phyloP scores from a whole-genome alignment of 768 basidiomycete species.

The Mycena albidolilacea region DNA sequence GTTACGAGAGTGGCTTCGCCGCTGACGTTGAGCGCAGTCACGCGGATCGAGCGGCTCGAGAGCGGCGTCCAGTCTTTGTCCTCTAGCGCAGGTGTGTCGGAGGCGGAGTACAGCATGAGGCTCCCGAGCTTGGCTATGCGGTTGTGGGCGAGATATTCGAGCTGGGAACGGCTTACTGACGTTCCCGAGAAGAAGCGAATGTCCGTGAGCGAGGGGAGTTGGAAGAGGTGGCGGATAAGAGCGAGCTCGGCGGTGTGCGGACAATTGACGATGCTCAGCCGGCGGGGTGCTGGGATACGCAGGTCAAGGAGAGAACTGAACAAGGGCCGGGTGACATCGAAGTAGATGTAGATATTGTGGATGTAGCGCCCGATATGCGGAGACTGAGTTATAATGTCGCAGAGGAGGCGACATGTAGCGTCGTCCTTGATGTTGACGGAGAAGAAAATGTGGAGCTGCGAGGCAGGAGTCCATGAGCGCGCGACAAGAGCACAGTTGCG shows the following conservation, averaged over 20 bases:
- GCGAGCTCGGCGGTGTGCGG: slow-evolving; percentile 17
- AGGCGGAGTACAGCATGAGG: slow-evolving; percentile 23
- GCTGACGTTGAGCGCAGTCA: slow-evolving; percentile 13
- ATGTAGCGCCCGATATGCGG: slow-evolving; percentile 25
- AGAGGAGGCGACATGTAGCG: slow-evolving; percentile 12
- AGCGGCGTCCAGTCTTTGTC: not conserved
- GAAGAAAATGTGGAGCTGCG: slow-evolving; percentile 29
- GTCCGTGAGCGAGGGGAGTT: slow-evolving; percentile 13
- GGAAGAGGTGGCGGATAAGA: slow-evolving; percentile 8
- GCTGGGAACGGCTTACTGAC: slow-evolving; percentile 16
- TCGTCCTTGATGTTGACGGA: slow-evolving; percentile 23
- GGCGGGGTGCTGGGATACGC: slow-evolving; percentile 12
- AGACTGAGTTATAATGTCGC: not conserved
- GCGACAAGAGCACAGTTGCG: slow-evolving; percentile 23
- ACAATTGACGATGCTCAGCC: slow-evolving; percentile 28
- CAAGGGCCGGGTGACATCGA: slow-evolving; percentile 7
- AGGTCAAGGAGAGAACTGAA: slow-evolving; percentile 7
- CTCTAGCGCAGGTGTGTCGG: slow-evolving; percentile 20
- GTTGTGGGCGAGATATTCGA: not conserved
- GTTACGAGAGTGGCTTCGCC: slow-evolving; percentile 14
- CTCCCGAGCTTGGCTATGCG: not conserved
- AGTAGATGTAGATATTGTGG: slow-evolving; percentile 25
- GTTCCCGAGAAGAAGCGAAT: slow-evolving; percentile 25
- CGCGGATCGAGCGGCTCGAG: not conserved
- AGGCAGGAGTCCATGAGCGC: slow-evolving; percentile 15